Evolutionary conservation across 768 basidiomycete species (phyloP).

Genomic region (Mycena vulgaris): DNA sequence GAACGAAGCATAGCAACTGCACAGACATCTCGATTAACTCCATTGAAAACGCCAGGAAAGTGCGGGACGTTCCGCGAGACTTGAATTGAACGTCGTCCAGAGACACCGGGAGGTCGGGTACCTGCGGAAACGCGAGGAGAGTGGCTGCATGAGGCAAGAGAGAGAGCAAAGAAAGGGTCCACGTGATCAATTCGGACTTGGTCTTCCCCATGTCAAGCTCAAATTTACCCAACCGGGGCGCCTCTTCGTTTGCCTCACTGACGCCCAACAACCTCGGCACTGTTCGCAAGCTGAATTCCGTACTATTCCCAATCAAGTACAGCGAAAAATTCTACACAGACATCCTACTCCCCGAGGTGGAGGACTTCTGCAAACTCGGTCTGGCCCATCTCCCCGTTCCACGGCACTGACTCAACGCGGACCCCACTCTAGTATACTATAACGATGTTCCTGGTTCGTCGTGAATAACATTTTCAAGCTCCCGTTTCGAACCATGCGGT

Average conservation of each 20-base stretch:
- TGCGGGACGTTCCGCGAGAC: constrained; percentile 8
- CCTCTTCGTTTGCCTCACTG: constrained; percentile 77
- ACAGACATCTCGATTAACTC: constrained; percentile 5
- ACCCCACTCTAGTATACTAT: constrained; percentile 78
- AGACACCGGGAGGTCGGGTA: neutral
- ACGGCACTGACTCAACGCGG: constrained; percentile 27
- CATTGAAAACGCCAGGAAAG: constrained; percentile 5
- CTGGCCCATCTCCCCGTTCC: constrained; percentile 50
- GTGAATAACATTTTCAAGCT: constrained; percentile 27
- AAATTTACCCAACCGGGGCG: constrained; percentile 29
- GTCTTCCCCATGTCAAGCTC: neutral
- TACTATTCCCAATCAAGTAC: constrained; percentile 85
- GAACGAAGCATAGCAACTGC: constrained; percentile 11
- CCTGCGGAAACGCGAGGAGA: too few species aligned
- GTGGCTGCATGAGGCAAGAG: neutral
- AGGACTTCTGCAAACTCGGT: constrained; percentile 93
- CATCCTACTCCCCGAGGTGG: constrained; percentile 81
- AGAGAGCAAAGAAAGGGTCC: neutral
- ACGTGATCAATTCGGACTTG: neutral
- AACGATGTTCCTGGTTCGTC: constrained; percentile 82
- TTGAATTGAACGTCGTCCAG: neutral
- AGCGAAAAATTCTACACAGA: constrained; percentile 91
- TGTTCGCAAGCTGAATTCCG: constrained; percentile 77
- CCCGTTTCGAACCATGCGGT: constrained; percentile 35
- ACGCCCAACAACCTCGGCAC: constrained; percentile 90